Conservation (phyloP, 768 basidiomycete genomes). For the Phylloporus sp. region DNA sequence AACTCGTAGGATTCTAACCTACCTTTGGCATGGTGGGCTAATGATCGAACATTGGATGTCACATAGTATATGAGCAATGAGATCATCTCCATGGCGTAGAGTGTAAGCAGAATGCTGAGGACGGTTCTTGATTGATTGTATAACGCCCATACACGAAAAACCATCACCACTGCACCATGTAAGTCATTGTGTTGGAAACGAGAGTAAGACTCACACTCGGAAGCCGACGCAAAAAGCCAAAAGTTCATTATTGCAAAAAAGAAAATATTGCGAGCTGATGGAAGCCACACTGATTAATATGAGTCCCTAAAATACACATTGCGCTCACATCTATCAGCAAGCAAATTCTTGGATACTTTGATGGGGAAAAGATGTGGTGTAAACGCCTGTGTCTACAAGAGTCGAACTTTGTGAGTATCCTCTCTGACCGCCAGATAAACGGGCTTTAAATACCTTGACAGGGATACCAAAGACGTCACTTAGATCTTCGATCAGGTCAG, state of each 20-base stretch:
- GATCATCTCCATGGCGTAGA: neutral
- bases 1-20: neutral
- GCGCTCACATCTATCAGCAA: neutral
- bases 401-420: too few relatives aligned
- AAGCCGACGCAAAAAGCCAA: neutral
- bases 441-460: neutral
- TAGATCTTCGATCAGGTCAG: neutral
- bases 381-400: neutral
- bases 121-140: neutral
- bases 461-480: neutral
- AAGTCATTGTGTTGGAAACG: neutral
- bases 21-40: too few relatives aligned
- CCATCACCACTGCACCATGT: neutral
- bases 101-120: neutral
- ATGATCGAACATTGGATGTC: too few relatives aligned
- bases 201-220: conserved; percentile 3
- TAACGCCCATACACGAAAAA: neutral
- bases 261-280: neutral
- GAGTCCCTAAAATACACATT: neutral
- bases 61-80: too few relatives aligned
- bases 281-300: neutral
- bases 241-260: neutral
- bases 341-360: neutral
- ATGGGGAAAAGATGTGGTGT: neutral
- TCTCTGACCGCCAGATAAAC: too few relatives aligned